Conservation (phyloP, 2,329 filamentous ascomycete genomes). For the Aspergillaceae sp. region DNA sequence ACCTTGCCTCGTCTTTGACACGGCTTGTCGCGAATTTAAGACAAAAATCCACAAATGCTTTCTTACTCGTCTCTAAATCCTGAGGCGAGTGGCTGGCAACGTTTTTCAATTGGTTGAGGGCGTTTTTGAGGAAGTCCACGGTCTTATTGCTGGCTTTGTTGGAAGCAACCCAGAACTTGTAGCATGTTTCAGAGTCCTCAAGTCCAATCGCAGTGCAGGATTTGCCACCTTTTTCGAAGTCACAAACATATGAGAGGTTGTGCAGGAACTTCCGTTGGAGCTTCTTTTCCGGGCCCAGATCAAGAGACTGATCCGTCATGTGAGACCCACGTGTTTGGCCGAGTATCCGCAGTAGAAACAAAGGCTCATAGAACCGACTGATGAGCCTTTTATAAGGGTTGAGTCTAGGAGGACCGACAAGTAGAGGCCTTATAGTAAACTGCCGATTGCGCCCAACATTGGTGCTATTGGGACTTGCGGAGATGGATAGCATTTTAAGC, state of each 20-base stretch:
- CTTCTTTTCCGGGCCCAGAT: constrained; percentile 2
- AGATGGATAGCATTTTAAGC: too few species aligned
- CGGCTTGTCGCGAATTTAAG: too few species aligned
- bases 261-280: constrained; percentile 7
- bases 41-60: too few species aligned
- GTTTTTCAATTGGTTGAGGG: constrained; percentile 14
- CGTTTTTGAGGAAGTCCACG: constrained; percentile 20
- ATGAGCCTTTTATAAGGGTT: constrained; percentile 9
- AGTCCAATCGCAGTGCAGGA: constrained; percentile 40
- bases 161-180: constrained; percentile 39
- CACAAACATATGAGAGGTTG: constrained; percentile 37
- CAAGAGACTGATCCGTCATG: not conserved
- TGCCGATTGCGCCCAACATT: too few species aligned
- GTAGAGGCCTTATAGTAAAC: too few species aligned
- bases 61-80: too few species aligned
- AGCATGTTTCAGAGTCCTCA: constrained; percentile 24
- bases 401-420: constrained; percentile 4
- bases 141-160: constrained; percentile 26
- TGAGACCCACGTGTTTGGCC: constrained; percentile 7
- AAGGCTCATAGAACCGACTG: constrained; percentile 33
- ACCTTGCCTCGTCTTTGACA: too few species aligned
- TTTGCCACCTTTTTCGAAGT: constrained; percentile 39
- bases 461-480: too few species aligned
- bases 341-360: constrained; percentile 22
- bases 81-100: not conserved